Conservation (phyloP, 495 filamentous ascomycete species). For the Trichoderma gamsii region DNA sequence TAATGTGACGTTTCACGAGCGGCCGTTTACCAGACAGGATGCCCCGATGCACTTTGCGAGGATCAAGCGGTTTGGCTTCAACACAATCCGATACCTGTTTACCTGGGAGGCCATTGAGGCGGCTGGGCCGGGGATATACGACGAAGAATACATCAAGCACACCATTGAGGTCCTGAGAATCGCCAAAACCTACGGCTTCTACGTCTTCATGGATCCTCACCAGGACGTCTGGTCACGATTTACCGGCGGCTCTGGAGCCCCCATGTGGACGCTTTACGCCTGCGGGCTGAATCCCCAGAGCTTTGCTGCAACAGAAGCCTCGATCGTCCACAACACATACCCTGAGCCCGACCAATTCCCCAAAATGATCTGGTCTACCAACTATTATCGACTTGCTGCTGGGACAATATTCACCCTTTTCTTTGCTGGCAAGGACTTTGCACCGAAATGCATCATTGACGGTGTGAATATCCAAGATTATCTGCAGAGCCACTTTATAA, state of each 20-base stretch:
- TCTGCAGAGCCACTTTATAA: slow-evolving; percentile 79
- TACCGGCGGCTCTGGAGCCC: slow-evolving; percentile 88
- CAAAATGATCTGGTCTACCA: slow-evolving; percentile 99
- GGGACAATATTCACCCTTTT: slow-evolving; percentile 93
- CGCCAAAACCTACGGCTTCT: slow-evolving; percentile 87
- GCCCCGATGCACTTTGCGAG: slow-evolving; percentile 84
- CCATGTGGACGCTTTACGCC: slow-evolving; percentile 96
- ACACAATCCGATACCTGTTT: slow-evolving; percentile 91
- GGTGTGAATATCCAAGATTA: slow-evolving; percentile 96
- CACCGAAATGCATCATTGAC: slow-evolving; percentile 91
- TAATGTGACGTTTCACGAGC: slow-evolving; percentile 78
- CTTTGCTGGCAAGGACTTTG: slow-evolving; percentile 87
- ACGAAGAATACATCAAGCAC: slow-evolving; percentile 87
- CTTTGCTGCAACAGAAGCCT: slow-evolving; percentile 83
- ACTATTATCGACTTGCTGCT: slow-evolving; percentile 82
- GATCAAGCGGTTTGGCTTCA: slow-evolving; percentile 84
- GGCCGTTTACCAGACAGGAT: slow-evolving; percentile 77
- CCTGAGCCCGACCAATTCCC: slow-evolving; percentile 82
- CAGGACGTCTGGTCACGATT: slow-evolving; percentile 98
- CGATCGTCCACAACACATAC: slow-evolving; percentile 90
- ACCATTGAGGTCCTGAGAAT: slow-evolving; percentile 78
- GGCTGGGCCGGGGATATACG: slow-evolving; percentile 86
- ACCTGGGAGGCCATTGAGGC: slow-evolving; percentile 99
- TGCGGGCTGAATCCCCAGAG: slow-evolving; percentile 78
- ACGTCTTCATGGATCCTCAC: slow-evolving; percentile 95